Percentiles rank a stretch among this genome's conserved stretches.
Evolutionary conservation across 2,329 filamentous ascomycete genomes (phyloP).

Genomic region (Colletotrichum sp.): DNA sequence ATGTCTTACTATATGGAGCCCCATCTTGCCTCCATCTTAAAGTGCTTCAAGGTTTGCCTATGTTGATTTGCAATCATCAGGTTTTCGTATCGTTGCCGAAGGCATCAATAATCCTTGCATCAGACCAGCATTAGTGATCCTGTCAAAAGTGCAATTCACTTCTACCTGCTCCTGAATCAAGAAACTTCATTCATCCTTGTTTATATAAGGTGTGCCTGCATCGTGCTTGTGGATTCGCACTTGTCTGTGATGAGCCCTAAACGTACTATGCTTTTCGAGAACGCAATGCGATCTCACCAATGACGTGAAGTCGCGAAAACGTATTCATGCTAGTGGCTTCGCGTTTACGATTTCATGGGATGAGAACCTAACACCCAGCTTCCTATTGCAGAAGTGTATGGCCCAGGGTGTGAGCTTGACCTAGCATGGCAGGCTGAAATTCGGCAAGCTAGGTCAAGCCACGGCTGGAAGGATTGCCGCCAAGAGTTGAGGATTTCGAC

Average conservation of each 20-base stretch:
- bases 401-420: neutral
- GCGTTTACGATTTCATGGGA: neutral
- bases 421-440: neutral
- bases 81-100: neutral
- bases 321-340: neutral
- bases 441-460: neutral
- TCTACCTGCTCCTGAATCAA: neutral
- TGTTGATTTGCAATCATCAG: neutral
- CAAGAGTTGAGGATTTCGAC: neutral
- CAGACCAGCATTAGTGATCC: neutral
- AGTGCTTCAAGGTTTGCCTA: neutral
- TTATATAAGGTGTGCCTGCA: neutral
- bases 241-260: neutral
- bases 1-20: neutral
- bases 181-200: neutral
- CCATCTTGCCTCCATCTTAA: neutral
- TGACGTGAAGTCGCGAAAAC: neutral
- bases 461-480: neutral
- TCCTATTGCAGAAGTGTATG: neutral
- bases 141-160: neutral
- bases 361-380: neutral
- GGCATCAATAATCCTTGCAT: neutral
- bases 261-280: neutral
- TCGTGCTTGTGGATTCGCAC: neutral
- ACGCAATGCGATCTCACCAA: neutral